Evolutionary conservation across 768 basidiomycete genomes (phyloP).

Genomic region (Amanita muscaria): DNA sequence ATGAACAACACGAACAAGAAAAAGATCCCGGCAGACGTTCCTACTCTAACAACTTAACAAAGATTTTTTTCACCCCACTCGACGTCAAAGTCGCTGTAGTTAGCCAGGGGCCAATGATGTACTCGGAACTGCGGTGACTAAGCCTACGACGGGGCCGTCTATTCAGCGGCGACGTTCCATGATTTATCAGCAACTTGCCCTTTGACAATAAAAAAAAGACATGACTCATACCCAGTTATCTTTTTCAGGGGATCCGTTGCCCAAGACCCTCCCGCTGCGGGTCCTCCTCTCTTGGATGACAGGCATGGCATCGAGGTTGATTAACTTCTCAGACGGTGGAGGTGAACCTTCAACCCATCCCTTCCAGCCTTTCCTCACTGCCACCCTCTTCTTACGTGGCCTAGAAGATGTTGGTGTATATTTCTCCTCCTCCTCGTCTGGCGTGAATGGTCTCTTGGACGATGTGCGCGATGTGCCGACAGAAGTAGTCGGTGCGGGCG

Average conservation of each 20-base stretch:
- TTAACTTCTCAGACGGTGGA: slow-evolving; percentile 69
- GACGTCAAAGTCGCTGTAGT: background rate
- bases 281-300: slow-evolving; percentile 67
- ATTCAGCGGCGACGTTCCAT: background rate
- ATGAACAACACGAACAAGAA: background rate
- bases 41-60: background rate
- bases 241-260: slow-evolving; percentile 70
- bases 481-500: slow-evolving; percentile 68
- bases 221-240: slow-evolving; percentile 60
- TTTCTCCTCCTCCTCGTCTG: slow-evolving; percentile 48
- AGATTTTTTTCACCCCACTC: background rate
- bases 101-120: background rate
- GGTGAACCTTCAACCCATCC: slow-evolving; percentile 87
- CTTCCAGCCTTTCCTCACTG: slow-evolving; percentile 80
- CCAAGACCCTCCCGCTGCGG: slow-evolving; percentile 81
- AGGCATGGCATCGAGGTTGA: slow-evolving; percentile 69
- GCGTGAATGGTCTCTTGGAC: slow-evolving; percentile 72
- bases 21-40: background rate
- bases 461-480: slow-evolving; percentile 69
- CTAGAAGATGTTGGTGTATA: slow-evolving; percentile 19
- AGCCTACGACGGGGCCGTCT: slow-evolving; percentile 1
- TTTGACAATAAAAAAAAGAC: background rate
- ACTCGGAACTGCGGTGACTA: background rate
- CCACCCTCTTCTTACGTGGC: slow-evolving; percentile 50
- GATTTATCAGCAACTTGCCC: slow-evolving; percentile 6